Base-by-base conservation (phyloP, 768 basidiomycete species). In the Termitomyces bulborhizus region DNA sequence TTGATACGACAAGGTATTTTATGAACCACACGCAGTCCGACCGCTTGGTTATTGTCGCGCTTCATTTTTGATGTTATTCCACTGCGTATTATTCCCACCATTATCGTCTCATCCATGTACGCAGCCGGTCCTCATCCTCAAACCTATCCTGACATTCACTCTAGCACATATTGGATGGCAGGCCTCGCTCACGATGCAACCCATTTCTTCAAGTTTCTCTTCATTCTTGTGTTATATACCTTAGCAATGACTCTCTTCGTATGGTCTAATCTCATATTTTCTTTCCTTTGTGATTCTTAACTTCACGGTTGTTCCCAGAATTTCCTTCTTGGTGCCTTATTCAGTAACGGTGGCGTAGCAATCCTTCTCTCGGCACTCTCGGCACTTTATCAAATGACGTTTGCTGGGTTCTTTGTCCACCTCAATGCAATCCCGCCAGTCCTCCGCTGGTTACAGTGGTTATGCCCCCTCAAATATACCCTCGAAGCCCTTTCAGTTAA, bases 111-210 rank as follows among this genome's bases (percentile, higher is more conserved):
- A 3, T 84, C 90, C 4, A 90, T 94, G 88, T 92, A 60, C 64
- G 88, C 70, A 13, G 13, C 41, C 26, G 32, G 18, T 24, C 11
- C 12, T 26, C 9, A 24, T 21, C 13, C 40, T 12, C 31, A 46
- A 36, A 3, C 36, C 44, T 16, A 48, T 40, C 18, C 39, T 34
- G 26, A 53, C 60, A 57, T 49, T 16, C n/a, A 48, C 31, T 42
- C 9, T 56, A 89, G 87, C 51, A 86, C 86, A n/a, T 93, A 93
- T 62, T 93, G 91, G 90, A 94, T 98, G 95, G 92, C 93, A 3
- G 94, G 95, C 12, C 80, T 98, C 4, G 80, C 90, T 1, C 77
- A 76, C 4, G 80, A 88, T 42, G 84, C 93, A 2, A 80, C 85
- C 0, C 77, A 88, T 66, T 98, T 88, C 77, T 98, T 97, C 86